Evolutionary conservation across 352 stramenopile species (phyloP).

Genomic region (Peronospora farinosa): DNA sequence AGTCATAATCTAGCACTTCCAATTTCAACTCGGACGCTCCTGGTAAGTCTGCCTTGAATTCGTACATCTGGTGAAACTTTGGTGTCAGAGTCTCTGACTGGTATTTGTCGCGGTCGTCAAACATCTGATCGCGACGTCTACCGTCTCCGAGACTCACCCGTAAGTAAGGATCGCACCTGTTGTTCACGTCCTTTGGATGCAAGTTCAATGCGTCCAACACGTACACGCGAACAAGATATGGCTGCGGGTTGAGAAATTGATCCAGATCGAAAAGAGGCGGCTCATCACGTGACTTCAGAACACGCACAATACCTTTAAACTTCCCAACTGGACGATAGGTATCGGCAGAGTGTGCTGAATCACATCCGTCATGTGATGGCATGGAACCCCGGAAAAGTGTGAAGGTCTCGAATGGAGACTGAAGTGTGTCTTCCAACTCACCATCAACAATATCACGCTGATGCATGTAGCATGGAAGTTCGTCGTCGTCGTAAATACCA

Average conservation of each 20-base stretch:
- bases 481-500: conserved; percentile 34
- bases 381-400: conserved; percentile 54
- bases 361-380: conserved; percentile 32
- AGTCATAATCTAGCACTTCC: conserved; percentile 70
- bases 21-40: conserved; percentile 62
- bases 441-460: conserved; percentile 44
- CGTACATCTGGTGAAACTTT: conserved; percentile 89
- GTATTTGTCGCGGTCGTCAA: conserved; percentile 82
- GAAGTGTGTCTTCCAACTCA: conserved; percentile 59
- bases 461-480: conserved; percentile 60
- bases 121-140: conserved; percentile 51
- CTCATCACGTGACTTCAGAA: conserved; percentile 68
- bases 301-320: conserved; percentile 87
- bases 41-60: conserved; percentile 87
- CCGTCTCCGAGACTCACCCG: conserved; percentile 73
- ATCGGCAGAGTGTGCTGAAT: conserved; percentile 14
- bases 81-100: conserved; percentile 62
- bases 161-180: conserved; percentile 84
- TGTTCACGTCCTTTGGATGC: conserved; percentile 73
- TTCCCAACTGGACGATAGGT: conserved; percentile 61
- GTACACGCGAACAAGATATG: conserved; percentile 84
- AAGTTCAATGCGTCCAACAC: conserved; percentile 78
- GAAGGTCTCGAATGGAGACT: conserved; percentile 81
- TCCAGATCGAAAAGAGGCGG: conserved; percentile 68
- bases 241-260: conserved; percentile 63